phyloP scores from a whole-genome alignment of 192 early-diverging fungal genomes.

The Diversispora epigaea region DNA sequence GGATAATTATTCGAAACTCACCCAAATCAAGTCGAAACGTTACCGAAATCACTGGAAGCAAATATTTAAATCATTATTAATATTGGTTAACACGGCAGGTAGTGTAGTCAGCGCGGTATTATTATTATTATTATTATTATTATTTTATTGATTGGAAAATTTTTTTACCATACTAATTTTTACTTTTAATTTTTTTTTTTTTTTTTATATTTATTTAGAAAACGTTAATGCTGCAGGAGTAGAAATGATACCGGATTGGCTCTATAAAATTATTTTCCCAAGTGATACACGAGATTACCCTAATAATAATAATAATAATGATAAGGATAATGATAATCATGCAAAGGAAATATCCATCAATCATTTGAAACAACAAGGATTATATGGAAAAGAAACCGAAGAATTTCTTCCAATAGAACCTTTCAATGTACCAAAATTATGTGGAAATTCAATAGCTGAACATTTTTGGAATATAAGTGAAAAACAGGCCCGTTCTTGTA shows the following conservation, averaged over 20 bases:
- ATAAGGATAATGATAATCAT: slow-evolving; percentile 17
- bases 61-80: too few relatives aligned
- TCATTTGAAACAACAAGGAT: slow-evolving; percentile 52
- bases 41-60: too few relatives aligned
- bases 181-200: too few relatives aligned
- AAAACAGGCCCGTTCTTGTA: slow-evolving; percentile 59
- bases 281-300: not conserved
- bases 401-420: slow-evolving; percentile 34
- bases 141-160: too few relatives aligned
- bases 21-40: too few relatives aligned
- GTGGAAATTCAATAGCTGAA: slow-evolving; percentile 60
- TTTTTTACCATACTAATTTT: too few relatives aligned
- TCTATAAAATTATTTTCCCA: slow-evolving; percentile 24
- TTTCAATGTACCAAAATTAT: slow-evolving; percentile 17
- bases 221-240: not conserved
- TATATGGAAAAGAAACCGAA: slow-evolving; percentile 56
- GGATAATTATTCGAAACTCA: too few relatives aligned
- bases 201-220: too few relatives aligned
- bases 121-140: too few relatives aligned
- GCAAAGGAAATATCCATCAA: not conserved
- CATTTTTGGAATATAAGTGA: slow-evolving; percentile 78
- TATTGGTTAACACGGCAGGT: too few relatives aligned
- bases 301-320: too few relatives aligned
- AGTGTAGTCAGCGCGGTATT: too few relatives aligned
- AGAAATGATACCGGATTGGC: slow-evolving; percentile 31